Evolutionary conservation across 257 asterid genomes (phyloP), one percentile per base, ranked within the genome.

Genomic region (Solanum virginianum): DNA sequence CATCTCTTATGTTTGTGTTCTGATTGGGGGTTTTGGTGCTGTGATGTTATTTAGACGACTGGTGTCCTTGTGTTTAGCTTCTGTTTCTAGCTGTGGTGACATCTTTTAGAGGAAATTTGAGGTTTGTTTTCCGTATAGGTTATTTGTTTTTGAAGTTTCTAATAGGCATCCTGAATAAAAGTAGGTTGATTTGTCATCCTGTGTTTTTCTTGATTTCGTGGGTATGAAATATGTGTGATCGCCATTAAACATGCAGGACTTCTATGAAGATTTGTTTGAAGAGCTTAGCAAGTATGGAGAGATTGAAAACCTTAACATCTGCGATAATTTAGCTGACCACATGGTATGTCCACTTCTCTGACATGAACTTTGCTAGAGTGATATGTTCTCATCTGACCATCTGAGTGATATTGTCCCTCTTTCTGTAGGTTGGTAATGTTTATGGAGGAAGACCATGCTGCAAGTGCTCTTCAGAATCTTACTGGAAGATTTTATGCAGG

Each of bases 241-340:
- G 51, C 62, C 49, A 53, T 79, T 79, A 51, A 69, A 15, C 65
- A 18, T 59, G 49, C 87, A 93, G 96, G 97, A 94, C 88, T 94
- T 94, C 92, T 94, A 94, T 72, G 95, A 94, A 86, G 97, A 93
- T 89, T 86, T 94, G 90, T 93, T 92, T 86, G 94, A 91, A 89
- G 98, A 94, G 89, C 94, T 94, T 85, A 93, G 98, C 92, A 94
- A 94, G 92, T 93, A 93, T 84, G 98, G 98, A 60, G 98, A 94
- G 85, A 86, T 94, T 88, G 96, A 94, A 89, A 91, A 93, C 89
- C 95, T 94, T 80, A 94, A 94, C 81, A 94, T 94, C 85, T 94
- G 98, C 63, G 98, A 94, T 85, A 94, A 94, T 84, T 87, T 94
- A 92, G 98, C 98, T 74, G 98, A 94, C 89, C 98, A 94, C 89